Percentiles rank a stretch among this genome's conserved stretches.
These are phyloP conservation scores for Pestalotiopsis sp. DNA, from an alignment of 2,329 filamentous ascomycete genomes.

Conservation along the genomic window DNA sequence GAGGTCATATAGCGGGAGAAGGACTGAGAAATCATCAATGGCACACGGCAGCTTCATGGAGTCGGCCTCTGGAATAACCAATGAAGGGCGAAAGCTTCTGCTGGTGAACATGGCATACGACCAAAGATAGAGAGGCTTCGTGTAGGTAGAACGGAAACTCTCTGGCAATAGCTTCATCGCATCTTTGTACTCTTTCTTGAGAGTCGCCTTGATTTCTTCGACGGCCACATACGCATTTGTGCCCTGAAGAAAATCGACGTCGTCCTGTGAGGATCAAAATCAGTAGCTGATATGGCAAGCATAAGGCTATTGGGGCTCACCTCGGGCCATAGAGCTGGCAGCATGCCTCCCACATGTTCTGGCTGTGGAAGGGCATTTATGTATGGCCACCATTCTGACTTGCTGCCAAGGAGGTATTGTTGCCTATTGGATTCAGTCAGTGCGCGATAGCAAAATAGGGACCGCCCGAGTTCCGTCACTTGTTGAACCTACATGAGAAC, in stretches of 20 bases:
- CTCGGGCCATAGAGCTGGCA: slow-evolving; percentile 67
- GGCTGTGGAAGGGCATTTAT: slow-evolving; percentile 68
- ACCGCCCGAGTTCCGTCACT: not conserved
- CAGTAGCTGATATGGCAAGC: not conserved
- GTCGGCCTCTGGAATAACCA: slow-evolving; percentile 50
- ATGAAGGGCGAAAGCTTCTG: slow-evolving; percentile 65
- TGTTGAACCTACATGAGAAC: slow-evolving; percentile 54
- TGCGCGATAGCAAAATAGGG: not conserved
- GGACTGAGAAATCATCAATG: slow-evolving; percentile 66
- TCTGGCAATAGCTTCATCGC: slow-evolving; percentile 42
- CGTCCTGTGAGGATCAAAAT: slow-evolving; percentile 37
- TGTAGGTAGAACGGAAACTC: slow-evolving; percentile 40
- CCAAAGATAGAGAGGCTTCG: slow-evolving; percentile 62
- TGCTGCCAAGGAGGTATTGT: slow-evolving; percentile 60
- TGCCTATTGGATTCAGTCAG: slow-evolving; percentile 34
- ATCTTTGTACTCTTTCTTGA: slow-evolving; percentile 49
- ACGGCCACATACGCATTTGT: slow-evolving; percentile 35
- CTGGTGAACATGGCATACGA: slow-evolving; percentile 67
- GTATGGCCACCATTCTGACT: slow-evolving; percentile 72
- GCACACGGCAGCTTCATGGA: slow-evolving; percentile 38
- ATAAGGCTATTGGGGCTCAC: not conserved
- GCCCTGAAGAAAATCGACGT: slow-evolving; percentile 53
- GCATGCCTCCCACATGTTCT: slow-evolving; percentile 50
- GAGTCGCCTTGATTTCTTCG: slow-evolving; percentile 45
- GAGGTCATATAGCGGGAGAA: slow-evolving; percentile 73